Evolutionary conservation across 768 basidiomycete genomes (phyloP).

Genomic region (Lactarius pseudohatsudake): DNA sequence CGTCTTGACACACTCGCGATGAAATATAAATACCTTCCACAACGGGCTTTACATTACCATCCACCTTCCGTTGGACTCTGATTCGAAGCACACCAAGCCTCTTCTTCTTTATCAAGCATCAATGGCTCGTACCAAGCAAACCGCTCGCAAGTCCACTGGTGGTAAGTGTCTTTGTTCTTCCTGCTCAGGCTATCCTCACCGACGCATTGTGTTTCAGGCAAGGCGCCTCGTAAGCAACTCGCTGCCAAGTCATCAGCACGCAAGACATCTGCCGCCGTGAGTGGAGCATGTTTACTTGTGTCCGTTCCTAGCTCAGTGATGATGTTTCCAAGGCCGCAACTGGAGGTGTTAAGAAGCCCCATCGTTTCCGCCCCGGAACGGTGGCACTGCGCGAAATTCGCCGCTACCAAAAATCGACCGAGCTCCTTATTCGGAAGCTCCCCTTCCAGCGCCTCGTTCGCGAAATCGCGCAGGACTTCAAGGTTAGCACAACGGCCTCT

Average conservation of each 20-base stretch:
- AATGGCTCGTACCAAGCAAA: conserved; percentile 79
- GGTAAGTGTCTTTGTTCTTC: conserved; percentile 40
- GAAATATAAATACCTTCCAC: conserved; percentile 20
- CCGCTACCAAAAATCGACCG: conserved; percentile 43
- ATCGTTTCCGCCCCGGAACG: conserved; percentile 42
- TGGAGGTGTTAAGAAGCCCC: conserved; percentile 66
- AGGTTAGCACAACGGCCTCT: conserved; percentile 37
- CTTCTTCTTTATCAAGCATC: conserved; percentile 15
- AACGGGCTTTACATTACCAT: neutral
- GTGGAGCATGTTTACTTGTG: neutral
- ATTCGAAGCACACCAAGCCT: conserved; percentile 4
- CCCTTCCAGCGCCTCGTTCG: conserved; percentile 66
- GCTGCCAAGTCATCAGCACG: conserved; percentile 62
- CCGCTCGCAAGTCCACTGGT: conserved; percentile 75
- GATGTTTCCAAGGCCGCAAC: conserved; percentile 39
- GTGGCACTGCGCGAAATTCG: conserved; percentile 42
- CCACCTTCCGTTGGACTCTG: conserved; percentile 11
- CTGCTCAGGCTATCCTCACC: neutral
- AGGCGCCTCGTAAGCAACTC: conserved; percentile 71
- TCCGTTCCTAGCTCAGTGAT: neutral
- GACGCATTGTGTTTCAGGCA: conserved; percentile 37
- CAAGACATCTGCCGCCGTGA: conserved; percentile 52
- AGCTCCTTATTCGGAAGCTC: conserved; percentile 48
- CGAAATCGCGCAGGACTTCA: conserved; percentile 68
- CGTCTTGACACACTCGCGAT: neutral